Conservation (phyloP, 2,329 filamentous ascomycete species). For the Colletotrichum ledebouriae region DNA sequence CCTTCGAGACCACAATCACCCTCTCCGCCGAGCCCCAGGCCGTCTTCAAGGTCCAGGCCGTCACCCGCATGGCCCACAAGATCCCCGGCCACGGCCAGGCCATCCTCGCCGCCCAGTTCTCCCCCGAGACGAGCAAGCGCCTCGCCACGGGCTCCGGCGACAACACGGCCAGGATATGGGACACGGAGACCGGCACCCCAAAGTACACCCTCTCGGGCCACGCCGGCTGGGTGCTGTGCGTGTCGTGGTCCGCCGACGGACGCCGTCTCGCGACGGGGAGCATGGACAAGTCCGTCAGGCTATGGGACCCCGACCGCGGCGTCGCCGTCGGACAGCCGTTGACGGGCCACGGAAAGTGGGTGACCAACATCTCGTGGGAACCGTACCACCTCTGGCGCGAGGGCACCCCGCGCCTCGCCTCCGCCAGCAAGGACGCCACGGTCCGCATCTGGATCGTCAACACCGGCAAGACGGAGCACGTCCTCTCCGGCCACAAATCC, state of each 20-base stretch:
- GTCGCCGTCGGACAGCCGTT: constrained; percentile 76
- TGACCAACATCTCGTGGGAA: constrained; percentile 87
- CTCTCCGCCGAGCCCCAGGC: constrained; percentile 83
- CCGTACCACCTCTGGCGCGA: constrained; percentile 86
- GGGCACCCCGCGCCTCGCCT: constrained; percentile 84
- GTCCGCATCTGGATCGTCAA: constrained; percentile 89
- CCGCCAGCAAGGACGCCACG: constrained; percentile 90
- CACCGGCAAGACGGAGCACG: constrained; percentile 81
- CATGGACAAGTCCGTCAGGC: constrained; percentile 91
- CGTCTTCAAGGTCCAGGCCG: constrained; percentile 92
- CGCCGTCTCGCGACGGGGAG: constrained; percentile 86
- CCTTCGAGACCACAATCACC: constrained; percentile 68
- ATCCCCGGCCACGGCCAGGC: constrained; percentile 94
- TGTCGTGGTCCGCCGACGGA: constrained; percentile 89
- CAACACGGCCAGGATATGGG: constrained; percentile 92
- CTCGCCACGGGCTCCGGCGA: constrained; percentile 93
- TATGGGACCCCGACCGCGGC: constrained; percentile 90
- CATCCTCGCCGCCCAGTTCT: constrained; percentile 89
- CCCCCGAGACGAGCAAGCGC: constrained; percentile 79
- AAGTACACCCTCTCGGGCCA: constrained; percentile 89
- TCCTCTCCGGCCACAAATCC: constrained; percentile 89
- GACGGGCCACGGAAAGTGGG: constrained; percentile 90
- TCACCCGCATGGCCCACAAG: constrained; percentile 88
- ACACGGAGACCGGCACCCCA: constrained; percentile 93
- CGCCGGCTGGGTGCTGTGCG: constrained; percentile 88